A percentile compares a stretch with the other conserved stretches of the same genome.
Evolutionary conservation across 2,329 filamentous ascomycete species (phyloP).

Genomic region (Nemania serpens): DNA sequence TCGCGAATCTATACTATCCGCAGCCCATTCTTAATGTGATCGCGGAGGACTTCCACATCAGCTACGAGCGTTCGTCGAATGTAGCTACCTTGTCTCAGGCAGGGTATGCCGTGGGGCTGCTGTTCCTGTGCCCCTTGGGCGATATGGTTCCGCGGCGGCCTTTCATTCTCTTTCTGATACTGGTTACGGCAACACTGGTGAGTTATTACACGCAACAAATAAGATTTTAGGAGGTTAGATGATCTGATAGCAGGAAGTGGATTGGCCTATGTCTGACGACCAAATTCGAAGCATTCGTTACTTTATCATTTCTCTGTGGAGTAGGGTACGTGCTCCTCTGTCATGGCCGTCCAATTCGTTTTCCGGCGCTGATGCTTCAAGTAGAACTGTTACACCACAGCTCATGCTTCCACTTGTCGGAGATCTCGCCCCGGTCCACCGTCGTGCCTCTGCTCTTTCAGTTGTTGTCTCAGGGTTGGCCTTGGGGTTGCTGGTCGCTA

Average conservation of each 20-base stretch:
- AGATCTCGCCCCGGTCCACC: conserved; percentile 66
- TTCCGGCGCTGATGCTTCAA: neutral
- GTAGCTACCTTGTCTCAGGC: conserved; percentile 72
- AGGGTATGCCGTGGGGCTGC: conserved; percentile 68
- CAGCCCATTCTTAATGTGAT: conserved; percentile 71
- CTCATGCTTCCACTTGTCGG: conserved; percentile 73
- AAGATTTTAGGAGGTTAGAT: neutral
- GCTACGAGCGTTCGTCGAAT: conserved; percentile 60
- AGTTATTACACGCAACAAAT: conserved; percentile 31
- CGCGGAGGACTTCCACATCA: conserved; percentile 64
- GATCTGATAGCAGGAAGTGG: conserved; percentile 45
- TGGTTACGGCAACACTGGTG: conserved; percentile 65
- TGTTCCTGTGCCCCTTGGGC: conserved; percentile 69
- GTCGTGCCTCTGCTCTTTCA: conserved; percentile 65
- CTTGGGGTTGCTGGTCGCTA: conserved; percentile 68
- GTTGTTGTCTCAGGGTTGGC: conserved; percentile 69
- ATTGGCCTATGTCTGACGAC: conserved; percentile 66
- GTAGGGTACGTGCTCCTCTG: conserved; percentile 37
- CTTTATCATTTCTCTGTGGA: conserved; percentile 65
- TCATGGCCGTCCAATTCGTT: neutral
- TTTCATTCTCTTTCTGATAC: conserved; percentile 64
- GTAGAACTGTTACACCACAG: conserved; percentile 47
- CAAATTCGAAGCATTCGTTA: conserved; percentile 62
- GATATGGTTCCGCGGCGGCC: conserved; percentile 63
- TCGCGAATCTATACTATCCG: conserved; percentile 72